Percentiles rank a stretch among this genome's conserved stretches.
phyloP scores from a whole-genome alignment of 2,329 filamentous ascomycete species.

The Byssochlamys sp. region DNA sequence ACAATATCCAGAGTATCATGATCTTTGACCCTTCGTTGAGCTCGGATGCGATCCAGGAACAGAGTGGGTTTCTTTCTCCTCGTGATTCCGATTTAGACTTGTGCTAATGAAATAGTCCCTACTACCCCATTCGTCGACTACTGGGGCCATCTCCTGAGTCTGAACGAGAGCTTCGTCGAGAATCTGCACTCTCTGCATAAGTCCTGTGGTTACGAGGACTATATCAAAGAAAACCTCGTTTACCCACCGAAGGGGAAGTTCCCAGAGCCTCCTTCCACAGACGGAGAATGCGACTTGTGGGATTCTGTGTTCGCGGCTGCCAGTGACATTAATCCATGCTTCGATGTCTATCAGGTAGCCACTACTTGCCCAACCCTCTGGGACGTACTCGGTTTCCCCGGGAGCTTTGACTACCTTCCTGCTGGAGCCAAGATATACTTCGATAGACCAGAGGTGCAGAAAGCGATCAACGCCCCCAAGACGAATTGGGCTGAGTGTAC shows the following conservation, averaged over 20 bases:
- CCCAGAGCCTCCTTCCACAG: constrained; percentile 18
- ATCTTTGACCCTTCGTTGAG: constrained; percentile 1
- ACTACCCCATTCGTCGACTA: constrained; percentile 35
- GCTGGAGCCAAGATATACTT: constrained; percentile 57
- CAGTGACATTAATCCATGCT: constrained; percentile 61
- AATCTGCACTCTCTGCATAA: constrained; percentile 33
- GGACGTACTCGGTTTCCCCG: constrained; percentile 59
- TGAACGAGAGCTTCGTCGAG: constrained; percentile 36
- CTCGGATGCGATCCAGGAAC: background rate
- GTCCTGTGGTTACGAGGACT: constrained; percentile 39
- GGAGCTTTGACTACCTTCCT: constrained; percentile 46
- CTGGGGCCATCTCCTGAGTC: constrained; percentile 35
- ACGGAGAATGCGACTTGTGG: constrained; percentile 49
- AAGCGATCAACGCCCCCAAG: constrained; percentile 52
- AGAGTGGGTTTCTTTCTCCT: constrained; percentile 4
- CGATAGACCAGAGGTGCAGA: constrained; percentile 59
- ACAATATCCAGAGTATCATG: constrained; percentile 52
- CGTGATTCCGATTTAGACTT: background rate
- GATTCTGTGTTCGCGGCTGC: constrained; percentile 47
- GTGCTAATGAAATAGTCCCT: constrained; percentile 24
- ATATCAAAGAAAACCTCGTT: constrained; percentile 44
- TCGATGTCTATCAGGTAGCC: constrained; percentile 64
- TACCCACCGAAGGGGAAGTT: constrained; percentile 32
- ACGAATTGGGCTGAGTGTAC: constrained; percentile 27
- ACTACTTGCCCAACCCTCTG: constrained; percentile 62